Base-by-base conservation (phyloP, 1,284 basidiomycete species). In the Caloboletus firmus region DNA sequence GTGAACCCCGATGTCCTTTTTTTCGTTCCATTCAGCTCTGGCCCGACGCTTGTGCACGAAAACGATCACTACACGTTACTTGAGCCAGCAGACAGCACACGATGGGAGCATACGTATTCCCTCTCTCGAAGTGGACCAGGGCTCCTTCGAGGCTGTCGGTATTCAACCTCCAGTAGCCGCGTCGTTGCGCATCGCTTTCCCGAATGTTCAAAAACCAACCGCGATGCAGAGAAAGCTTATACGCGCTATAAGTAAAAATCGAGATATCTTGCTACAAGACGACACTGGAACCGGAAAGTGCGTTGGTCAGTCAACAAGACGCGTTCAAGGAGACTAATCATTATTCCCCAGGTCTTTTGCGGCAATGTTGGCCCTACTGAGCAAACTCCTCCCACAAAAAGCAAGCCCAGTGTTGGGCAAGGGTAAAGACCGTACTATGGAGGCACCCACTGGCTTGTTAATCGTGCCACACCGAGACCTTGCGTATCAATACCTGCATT, bases 231-330 rank as follows among this genome's bases (percentile, higher is more conserved):
- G 67, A 41, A 71, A 74, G 45, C 79, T 89, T 51, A 85, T 91
- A 57, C 79, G 81, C 12, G 85, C 83, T 7, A 75, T 89, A 17
- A 58, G 84, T 22, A 64, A 68, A 20, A 78, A 78, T 10, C 78
- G 80, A 61, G 81, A 90, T 68, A 74, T 91, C 22, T 66, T 90
- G 13, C 60, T 91, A 41, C 83, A 82, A 61, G 87, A 89, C 59
- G 74, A 74, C 35, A 88, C 89, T 15, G 89, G 89, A 6, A 82
- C 83, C 43, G 89, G 89, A 73, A 91, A 91, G 89, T 90, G 63
- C 39, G 83, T 75, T n/a, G 49, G 41, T 28, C 24, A 13, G 45
- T 39, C 49, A 17, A 41, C n/a, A 24, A 13, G 41, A 41, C 13
- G 22, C 50, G 18, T 53, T 50, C 32, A 37, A 36, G 26, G 22